These are phyloP conservation scores for Aspergillus sp. DNA, from an alignment of 2,329 filamentous ascomycete species.

Conservation along the genomic window DNA sequence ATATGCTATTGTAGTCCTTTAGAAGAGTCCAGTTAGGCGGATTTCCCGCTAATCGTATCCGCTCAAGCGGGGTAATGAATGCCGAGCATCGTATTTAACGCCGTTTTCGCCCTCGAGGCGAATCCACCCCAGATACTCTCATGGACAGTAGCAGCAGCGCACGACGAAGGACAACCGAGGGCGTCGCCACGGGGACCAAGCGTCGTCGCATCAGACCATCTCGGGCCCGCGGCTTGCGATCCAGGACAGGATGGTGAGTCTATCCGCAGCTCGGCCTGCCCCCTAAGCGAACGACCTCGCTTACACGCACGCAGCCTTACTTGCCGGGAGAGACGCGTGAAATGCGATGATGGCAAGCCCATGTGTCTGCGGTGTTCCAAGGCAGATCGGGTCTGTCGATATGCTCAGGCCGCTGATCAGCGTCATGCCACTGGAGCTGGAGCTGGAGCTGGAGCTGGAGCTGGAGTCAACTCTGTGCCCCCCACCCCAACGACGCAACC, in stretches of 20 bases:
- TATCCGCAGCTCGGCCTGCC: neutral
- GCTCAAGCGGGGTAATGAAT: neutral
- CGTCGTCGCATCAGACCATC: conserved; percentile 14
- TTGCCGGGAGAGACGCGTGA: conserved; percentile 19
- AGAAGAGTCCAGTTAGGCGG: too few relatives aligned
- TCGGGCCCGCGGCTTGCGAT: conserved; percentile 15
- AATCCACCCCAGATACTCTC: neutral
- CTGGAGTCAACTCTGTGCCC: too few relatives aligned
- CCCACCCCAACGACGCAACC: neutral
- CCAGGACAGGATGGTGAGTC: conserved; percentile 15
- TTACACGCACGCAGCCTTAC: conserved; percentile 12
- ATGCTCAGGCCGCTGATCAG: conserved; percentile 2
- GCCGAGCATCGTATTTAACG: neutral
- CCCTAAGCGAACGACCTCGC: conserved; percentile 4
- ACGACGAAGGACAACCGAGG: neutral
- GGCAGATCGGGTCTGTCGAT: conserved; percentile 12
- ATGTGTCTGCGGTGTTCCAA: conserved; percentile 10
- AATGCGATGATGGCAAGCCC: conserved; percentile 16
- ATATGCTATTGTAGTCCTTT: too few relatives aligned
- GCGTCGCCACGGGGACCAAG: neutral
- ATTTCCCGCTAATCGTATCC: neutral
- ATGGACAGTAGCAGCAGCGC: neutral
- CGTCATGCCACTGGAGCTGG: too few relatives aligned
- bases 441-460: too few relatives aligned
- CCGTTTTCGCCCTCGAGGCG: neutral